Base-by-base conservation (phyloP, 139 green algal species). In the Micromonas pusilla region DNA sequence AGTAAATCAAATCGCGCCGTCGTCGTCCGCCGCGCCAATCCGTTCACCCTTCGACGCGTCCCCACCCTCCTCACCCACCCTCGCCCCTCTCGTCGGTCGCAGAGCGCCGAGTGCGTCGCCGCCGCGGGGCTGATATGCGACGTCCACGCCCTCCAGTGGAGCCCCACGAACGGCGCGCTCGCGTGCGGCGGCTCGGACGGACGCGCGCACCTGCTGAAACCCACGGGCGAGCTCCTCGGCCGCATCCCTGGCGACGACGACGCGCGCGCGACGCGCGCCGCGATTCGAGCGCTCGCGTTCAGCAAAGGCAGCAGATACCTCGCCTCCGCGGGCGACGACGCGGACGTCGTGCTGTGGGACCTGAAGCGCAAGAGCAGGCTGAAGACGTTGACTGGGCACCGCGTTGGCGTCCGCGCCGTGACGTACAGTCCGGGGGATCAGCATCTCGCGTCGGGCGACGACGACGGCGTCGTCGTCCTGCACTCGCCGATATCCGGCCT, bases 261-360 rank as follows among this genome's bases (percentile, higher is more conserved):
- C 39, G 32, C 34, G 3, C 31, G 34, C 25, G 65, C 36, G 65
- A 26, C 33, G 65, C 4, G 23, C 28, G 53, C 5, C 9, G 63
- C 63, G 2, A 70, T 70, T 25, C 13, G 32, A 23, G 63, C 63
- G 3, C 28, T 80, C 28, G 36, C 25, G 25, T 80, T 80, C 74
- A 67, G 36, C 60, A 63, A 71, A 13, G 74, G 74, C 16, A 53
- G 25, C 25, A 13, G 74, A 3, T 80, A 80, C 74, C 32, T 80
- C 32, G 74, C 74, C 57, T 62, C 32, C 57, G 73, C n/a, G 3
- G 70, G 70, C 25, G 72, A 39, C 20, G 19, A 28, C 23, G 67
- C n/a, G 33, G 63, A 72, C 2, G 74, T 80, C 5, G 6, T 38
- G 21, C n/a, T 80, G 23, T 80, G 74, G 74, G 74, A 80, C 26